A percentile compares a stretch with the other conserved stretches of the same genome.
These are phyloP conservation scores for Trebouxia sp. DNA, from an alignment of 139 green algal species.

Conservation along the genomic window DNA sequence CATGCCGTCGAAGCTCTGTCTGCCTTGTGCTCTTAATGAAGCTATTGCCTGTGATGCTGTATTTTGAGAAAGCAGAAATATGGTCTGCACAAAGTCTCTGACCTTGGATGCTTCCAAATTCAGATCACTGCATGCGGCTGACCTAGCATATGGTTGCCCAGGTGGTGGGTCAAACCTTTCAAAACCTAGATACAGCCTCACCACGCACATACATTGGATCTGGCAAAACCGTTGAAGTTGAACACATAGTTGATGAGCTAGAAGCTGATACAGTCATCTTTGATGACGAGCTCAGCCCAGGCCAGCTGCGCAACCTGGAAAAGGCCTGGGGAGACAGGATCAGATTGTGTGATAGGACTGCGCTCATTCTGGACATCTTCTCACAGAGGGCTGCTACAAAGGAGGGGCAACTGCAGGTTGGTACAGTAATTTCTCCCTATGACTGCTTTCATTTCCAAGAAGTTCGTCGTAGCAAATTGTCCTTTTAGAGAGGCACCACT, in stretches of 20 bases:
- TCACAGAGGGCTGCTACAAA: slow-evolving; percentile 84
- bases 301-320: slow-evolving; percentile 86
- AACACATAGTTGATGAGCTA: slow-evolving; percentile 38
- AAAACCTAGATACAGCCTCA: slow-evolving; percentile 73
- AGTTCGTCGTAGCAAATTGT: background rate
- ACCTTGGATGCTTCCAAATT: too few relatives aligned
- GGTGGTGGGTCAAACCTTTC: slow-evolving; percentile 84
- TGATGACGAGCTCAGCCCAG: slow-evolving; percentile 92
- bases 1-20: too few relatives aligned
- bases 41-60: background rate
- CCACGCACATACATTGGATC: slow-evolving; percentile 89
- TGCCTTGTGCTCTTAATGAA: background rate
- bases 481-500: too few relatives aligned
- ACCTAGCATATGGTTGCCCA: too few relatives aligned
- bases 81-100: too few relatives aligned
- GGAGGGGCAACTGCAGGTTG: slow-evolving; percentile 94
- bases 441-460: background rate
- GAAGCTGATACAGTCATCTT: slow-evolving; percentile 89
- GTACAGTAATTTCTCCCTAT: background rate
- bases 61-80: background rate
- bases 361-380: slow-evolving; percentile 99
- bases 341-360: slow-evolving; percentile 91
- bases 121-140: too few relatives aligned
- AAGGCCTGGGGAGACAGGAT: slow-evolving; percentile 59
- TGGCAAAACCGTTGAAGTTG: slow-evolving; percentile 84